Conservation (phyloP, 805 yeast species). For the Blastobotrys robertii region DNA sequence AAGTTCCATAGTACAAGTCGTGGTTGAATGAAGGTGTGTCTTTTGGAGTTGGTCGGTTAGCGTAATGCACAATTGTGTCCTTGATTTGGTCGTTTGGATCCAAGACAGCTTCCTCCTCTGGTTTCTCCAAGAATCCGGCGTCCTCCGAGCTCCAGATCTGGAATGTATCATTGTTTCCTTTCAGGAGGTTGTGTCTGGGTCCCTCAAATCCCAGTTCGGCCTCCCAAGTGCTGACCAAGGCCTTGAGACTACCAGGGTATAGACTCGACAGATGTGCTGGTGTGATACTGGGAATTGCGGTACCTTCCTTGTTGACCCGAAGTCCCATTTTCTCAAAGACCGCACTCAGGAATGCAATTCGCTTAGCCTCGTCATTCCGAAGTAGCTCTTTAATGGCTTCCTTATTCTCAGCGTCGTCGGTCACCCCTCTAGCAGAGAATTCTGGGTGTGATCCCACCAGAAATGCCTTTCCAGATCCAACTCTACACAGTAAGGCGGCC, state of each 20-base stretch:
- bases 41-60: conserved; percentile 38
- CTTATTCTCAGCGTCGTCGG: conserved; percentile 16
- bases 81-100: conserved; percentile 51
- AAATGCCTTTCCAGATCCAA: conserved; percentile 68
- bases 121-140: conserved; percentile 5
- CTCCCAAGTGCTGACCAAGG: conserved; percentile 28
- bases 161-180: conserved; percentile 49
- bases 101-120: conserved; percentile 25
- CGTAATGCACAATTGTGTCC: conserved; percentile 41
- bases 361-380: conserved; percentile 33
- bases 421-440: conserved; percentile 46
- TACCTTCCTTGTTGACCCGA: conserved; percentile 46
- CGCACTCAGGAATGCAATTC: conserved; percentile 48
- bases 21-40: conserved; percentile 70
- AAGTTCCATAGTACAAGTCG: conserved; percentile 39
- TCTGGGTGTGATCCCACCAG: conserved; percentile 89
- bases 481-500: conserved; percentile 58
- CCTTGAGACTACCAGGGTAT: conserved; percentile 23
- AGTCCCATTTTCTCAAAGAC: conserved; percentile 55
- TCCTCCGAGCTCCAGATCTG: conserved; percentile 24
- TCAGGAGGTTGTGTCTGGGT: conserved; percentile 31
- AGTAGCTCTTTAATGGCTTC: conserved; percentile 34
- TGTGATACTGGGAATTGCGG: conserved; percentile 54
- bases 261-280: conserved; percentile 50
- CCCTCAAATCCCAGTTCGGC: conserved; percentile 27